Base-by-base conservation (phyloP, 129 eudicot genomes). In the Solidago caesia region DNA sequence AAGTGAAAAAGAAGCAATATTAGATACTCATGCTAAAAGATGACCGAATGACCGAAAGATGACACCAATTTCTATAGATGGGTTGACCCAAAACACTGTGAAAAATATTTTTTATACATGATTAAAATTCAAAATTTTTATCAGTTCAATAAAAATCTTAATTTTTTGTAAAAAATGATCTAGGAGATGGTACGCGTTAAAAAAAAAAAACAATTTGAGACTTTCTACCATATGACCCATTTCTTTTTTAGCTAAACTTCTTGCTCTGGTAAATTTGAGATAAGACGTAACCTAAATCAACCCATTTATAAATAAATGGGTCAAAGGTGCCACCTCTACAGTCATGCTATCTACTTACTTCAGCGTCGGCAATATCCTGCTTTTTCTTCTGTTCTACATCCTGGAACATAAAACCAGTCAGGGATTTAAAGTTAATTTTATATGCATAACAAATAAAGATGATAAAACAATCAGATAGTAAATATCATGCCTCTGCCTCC, bases 301-400 rank as follows among this genome's bases (percentile, higher is more conserved):
- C 42, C 64, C 64, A 7, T 59, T 25, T 6, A 65, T 42, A n/a
- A n/a, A 15, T 14, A n/a, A 8, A 15, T 44, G 14, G 16, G 10
- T 2, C 3, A 0, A 42, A 65, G 6, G 2, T 4, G 33, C 52
- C 70, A 65, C 13, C 10, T 15, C 53, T 7, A 45, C 70, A 33
- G 39, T 44, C 29, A 42, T 8, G 75, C 2, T 16, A 65, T 45
- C 52, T 56, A 79, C 79, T 79, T 79, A 79, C 83, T 79, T 73
- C 83, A 33, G 74, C 91, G 44, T 69, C 87, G 81, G 75, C 74
- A 74, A 71, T 82, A 46, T 75, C 87, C 64, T 63, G 58, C 42
- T 67, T 77, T 79, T 82, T 87, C 73, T 83, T 80, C 56, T 65
- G 73, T 77, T 77, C 84, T 21, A 79, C 82, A n/a, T 75, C 86